These are phyloP conservation scores for Colletotrichum sp. DNA, from an alignment of 2,329 filamentous ascomycete species.

Conservation along the genomic window DNA sequence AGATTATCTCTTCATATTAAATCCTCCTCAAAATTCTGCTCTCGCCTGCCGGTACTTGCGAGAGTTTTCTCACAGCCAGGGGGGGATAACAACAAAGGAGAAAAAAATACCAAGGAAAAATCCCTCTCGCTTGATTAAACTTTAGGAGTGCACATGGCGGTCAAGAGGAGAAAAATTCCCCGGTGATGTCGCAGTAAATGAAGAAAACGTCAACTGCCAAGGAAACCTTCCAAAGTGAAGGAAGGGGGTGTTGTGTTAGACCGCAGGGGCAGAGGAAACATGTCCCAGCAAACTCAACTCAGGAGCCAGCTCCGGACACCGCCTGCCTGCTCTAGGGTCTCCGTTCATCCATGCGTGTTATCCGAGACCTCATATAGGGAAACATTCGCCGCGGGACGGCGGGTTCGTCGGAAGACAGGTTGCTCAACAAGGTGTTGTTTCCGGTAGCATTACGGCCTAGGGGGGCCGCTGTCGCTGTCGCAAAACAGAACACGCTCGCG, in stretches of 20 bases:
- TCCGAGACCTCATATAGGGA: neutral
- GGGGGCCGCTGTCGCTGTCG: neutral
- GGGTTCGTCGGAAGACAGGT: neutral
- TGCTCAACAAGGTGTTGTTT: neutral
- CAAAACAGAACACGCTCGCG: neutral
- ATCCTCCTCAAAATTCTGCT: neutral
- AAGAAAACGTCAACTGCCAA: neutral
- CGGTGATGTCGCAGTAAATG: neutral
- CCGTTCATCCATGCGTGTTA: neutral
- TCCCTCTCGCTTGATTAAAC: neutral
- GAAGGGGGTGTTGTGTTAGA: neutral
- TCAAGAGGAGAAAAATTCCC: neutral
- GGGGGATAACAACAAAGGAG: neutral
- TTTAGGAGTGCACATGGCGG: neutral
- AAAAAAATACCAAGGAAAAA: neutral
- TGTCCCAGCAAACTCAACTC: neutral
- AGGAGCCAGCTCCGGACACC: neutral
- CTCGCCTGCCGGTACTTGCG: neutral
- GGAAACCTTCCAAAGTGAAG: neutral
- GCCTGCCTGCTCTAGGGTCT: neutral
- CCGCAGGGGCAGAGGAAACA: neutral
- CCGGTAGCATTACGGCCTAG: neutral
- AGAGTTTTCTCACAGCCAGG: neutral
- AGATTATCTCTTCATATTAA: neutral
- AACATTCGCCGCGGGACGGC: neutral